Evolutionary conservation across 2,329 filamentous ascomycete species (phyloP).

Genomic region (Xylaria sp.): DNA sequence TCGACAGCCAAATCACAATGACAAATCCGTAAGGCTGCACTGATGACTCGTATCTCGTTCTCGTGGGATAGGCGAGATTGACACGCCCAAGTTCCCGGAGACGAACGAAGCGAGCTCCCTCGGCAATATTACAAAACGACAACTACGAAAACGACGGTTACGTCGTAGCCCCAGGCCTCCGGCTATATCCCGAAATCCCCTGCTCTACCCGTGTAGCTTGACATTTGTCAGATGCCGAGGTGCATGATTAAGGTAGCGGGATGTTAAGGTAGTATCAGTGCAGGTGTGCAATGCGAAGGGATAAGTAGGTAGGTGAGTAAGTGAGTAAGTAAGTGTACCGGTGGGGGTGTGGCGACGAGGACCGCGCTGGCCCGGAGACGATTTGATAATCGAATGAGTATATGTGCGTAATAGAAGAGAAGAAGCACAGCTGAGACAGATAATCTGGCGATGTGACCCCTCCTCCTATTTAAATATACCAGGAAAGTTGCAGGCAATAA

Average conservation of each 20-base stretch:
- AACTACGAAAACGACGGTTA: background rate
- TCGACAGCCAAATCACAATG: background rate
- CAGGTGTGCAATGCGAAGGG: constrained; percentile 5
- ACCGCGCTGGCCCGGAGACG: background rate
- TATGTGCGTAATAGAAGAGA: background rate
- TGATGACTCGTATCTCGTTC: background rate
- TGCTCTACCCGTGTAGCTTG: background rate
- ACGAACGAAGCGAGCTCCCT: background rate
- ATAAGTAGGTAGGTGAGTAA: background rate
- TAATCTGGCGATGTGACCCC: background rate
- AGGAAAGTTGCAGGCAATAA: background rate
- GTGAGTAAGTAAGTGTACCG: background rate
- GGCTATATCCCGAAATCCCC: background rate
- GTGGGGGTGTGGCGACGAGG: background rate
- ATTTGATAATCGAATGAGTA: background rate
- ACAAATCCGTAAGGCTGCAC: background rate
- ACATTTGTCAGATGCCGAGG: background rate
- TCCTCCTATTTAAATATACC: background rate
- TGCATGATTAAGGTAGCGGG: background rate
- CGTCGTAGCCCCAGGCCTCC: background rate
- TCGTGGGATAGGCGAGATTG: no score
- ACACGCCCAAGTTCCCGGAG: background rate
- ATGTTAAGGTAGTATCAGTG: background rate
- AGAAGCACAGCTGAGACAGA: background rate
- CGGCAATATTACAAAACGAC: background rate